Conservation (phyloP, 164 flowering plant species). For the Vitis amurensis region DNA sequence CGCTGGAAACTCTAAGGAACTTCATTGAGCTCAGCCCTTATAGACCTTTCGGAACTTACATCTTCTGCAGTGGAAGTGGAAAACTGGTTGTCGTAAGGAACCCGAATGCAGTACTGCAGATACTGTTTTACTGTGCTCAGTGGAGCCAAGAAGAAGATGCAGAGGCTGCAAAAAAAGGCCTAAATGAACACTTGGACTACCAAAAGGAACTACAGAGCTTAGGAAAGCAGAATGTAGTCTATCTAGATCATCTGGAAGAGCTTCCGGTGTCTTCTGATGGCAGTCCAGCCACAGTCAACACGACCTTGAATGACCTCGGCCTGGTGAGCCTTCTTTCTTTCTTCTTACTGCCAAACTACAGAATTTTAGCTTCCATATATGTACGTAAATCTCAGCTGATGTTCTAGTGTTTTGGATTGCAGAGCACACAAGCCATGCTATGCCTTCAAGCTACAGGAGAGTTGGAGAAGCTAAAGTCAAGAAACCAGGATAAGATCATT, state of each 20-base stretch:
- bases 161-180: conserved; percentile 31
- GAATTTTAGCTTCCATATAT: too few relatives aligned
- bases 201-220: conserved; percentile 33
- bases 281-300: conserved; percentile 7
- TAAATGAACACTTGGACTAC: conserved; percentile 52
- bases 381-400: too few relatives aligned
- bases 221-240: conserved; percentile 30
- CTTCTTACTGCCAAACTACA: background rate
- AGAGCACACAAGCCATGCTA: conserved; percentile 68
- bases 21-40: conserved; percentile 10
- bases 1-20: background rate
- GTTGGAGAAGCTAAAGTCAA: conserved; percentile 44
- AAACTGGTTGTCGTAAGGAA: conserved; percentile 33
- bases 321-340: conserved; percentile 42
- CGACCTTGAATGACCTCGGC: conserved; percentile 54
- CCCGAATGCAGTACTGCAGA: conserved; percentile 72
- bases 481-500: conserved; percentile 38
- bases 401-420: conserved; percentile 10
- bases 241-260: conserved; percentile 32
- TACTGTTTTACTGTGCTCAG: conserved; percentile 60
- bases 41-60: conserved; percentile 8
- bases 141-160: conserved; percentile 27
- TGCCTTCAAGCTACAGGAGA: conserved; percentile 75
- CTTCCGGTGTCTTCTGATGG: conserved; percentile 42
- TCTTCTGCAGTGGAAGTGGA: background rate